These are phyloP conservation scores for Apophysomyces variabilis DNA, from an alignment of 371 early-diverging fungal species.

Conservation along the genomic window DNA sequence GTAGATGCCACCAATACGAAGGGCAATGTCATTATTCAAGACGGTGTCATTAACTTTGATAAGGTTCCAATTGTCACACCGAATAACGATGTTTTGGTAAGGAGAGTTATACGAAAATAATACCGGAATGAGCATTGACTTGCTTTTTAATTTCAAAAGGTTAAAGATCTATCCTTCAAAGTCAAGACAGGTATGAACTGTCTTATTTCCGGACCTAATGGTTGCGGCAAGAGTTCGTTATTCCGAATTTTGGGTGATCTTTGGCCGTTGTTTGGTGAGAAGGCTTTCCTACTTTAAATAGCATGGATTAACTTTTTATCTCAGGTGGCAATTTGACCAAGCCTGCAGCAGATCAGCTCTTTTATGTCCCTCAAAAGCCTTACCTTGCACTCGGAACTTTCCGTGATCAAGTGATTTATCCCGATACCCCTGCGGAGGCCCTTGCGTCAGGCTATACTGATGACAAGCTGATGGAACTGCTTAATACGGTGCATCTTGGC, in stretches of 20 bases:
- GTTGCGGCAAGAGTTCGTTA: conserved; percentile 88
- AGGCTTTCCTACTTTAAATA: background rate
- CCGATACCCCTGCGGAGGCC: conserved; percentile 68
- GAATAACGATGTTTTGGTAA: conserved; percentile 88
- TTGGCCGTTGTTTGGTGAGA: conserved; percentile 79
- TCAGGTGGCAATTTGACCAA: conserved; percentile 80
- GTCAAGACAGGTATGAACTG: conserved; percentile 85
- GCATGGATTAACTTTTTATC: background rate
- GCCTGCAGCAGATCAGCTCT: conserved; percentile 79
- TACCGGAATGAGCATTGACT: background rate
- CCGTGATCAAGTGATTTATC: conserved; percentile 90
- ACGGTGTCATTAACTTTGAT: conserved; percentile 81
- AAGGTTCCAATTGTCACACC: conserved; percentile 93
- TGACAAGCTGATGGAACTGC: conserved; percentile 62
- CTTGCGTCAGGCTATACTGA: conserved; percentile 59
- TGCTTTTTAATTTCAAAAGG: conserved; percentile 16
- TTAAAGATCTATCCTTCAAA: conserved; percentile 80
- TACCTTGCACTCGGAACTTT: conserved; percentile 91
- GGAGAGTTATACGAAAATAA: background rate
- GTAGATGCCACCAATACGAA: conserved; percentile 57
- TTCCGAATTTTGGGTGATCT: conserved; percentile 94
- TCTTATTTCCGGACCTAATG: conserved; percentile 93
- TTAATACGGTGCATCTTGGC: conserved; percentile 74
- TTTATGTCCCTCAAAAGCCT: conserved; percentile 95
- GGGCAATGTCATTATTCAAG: conserved; percentile 66